Evolutionary conservation across 164 flowering plant genomes (phyloP), one percentile per base, ranked within the genome.

Genomic region (Euptelea pleiosperma): DNA sequence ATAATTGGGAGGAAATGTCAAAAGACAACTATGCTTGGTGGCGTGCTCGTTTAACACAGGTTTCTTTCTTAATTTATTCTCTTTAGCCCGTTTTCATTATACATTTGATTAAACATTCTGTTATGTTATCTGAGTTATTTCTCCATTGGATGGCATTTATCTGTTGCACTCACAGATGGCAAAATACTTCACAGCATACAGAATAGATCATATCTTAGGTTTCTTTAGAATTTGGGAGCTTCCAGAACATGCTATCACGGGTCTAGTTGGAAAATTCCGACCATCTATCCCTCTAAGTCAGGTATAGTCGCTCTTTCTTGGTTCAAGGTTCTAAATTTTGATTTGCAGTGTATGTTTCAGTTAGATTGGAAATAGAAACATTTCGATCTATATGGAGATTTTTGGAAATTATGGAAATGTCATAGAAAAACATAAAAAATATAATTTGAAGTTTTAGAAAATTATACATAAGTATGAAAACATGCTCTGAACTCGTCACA

Each of bases 151-250:
- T 39, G 18, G 10, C 8, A 26, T 21, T 29, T 63, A 18, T 59
- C 11, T 54, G 11, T 53, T 68, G 31, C 2, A 29, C 31, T 52
- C 33, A 31, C 78, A 93, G 98, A 87, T 93, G 98, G 85, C 81
- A 35, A 93, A 93, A 44, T 89, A 89, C 69, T 93, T 93, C 71
- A 84, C 98, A 3, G 96, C 98, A 33, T 93, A 93, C 72, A 80
- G 98, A 67, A 93, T 93, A 64, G 98, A 93, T 77, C 98, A 93
- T 64, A 79, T 93, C 41, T 70, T 89, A 74, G 98, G 98, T 19
- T 93, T 93, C 90, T 93, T 93, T 62, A 79, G 98, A 66, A 93
- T 93, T 41, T 93, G 98, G 98, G 98, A 93, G 70, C 89, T 93
- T 69, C 96, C 97, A 14, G 98, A 89, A 18, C 97, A 89, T 80